Evolutionary conservation across 2,329 filamentous ascomycete genomes (phyloP), one percentile per base, ranked within the genome.

Genomic region (Samsoniella hepiali): DNA sequence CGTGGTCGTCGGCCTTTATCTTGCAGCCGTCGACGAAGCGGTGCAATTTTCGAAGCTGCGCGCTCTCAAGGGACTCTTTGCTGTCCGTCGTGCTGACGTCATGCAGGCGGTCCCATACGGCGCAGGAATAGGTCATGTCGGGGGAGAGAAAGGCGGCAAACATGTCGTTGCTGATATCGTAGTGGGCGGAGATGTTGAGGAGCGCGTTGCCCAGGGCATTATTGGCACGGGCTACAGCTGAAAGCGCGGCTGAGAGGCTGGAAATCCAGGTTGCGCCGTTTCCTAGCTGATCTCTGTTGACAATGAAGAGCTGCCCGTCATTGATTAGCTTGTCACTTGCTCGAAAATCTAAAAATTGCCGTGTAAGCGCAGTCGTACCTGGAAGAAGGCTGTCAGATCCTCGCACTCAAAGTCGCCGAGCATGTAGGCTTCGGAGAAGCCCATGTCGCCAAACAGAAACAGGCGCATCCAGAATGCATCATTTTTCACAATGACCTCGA

Each of bases 111-210:
- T 59, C 59, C 88, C 88, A 90, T 57, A 90, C 86, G 3, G 88
- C 84, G 70, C 88, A 90, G 0, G 87, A 90, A 69, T 91, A 91
- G 4, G 88, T 91, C 88, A 91, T 91, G 70, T 91, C 89, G n/a
- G 84, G 80, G 0, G 87, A 90, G 34, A 91, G 78, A 67, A 91
- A 91, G 0, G 88, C 87, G 6, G 87, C 86, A 69, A 91, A 91
- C 86, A 91, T 90, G 64, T 87, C 86, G 70, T 91, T 91, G 67
- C 85, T 88, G 66, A 91, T 89, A 69, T 92, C 89, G 72, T 92
- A 92, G 67, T 92, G 89, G 5, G 88, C 88, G 2, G 83, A 83
- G 59, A 90, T 86, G 70, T 92, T 91, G 50, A 90, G 77, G 11
- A 85, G 79, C 1, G 85, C 79, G 67, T 84, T 85, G 1, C 80